Evolutionary conservation across 2,329 filamentous ascomycete species (phyloP), one percentile per base, ranked within the genome.

Genomic region (Colletotrichum godetiae): DNA sequence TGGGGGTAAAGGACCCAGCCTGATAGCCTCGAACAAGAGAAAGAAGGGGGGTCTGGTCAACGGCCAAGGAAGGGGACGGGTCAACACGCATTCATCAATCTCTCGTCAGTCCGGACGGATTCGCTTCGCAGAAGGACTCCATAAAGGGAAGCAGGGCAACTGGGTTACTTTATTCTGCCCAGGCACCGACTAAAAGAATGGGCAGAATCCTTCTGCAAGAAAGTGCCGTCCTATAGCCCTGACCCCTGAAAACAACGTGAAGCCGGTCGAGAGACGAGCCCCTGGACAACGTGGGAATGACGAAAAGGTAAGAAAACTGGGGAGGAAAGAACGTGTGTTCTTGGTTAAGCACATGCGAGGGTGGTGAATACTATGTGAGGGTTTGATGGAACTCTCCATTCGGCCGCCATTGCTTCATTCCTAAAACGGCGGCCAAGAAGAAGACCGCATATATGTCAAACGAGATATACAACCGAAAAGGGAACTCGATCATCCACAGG

Each of bases 91-190:
- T 24, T 65, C 62, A 31, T 13, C 24, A 61, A 52, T 8, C 31
- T 61, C 19, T 65, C 46, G 12, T 56, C 46, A 10, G 27, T 56
- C 46, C 46, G 60, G 22, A 49, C 19, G 8, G 19, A 22, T 22
- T 13, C 15, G 22, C 59, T 60, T 49, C 31, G 22, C 56, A 33
- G 19, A 24, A 11, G 7, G 42, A 55, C 29, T 52, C 61, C 58
- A 46, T 33, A 37, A 11, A 55, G 52, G 19, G 19, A 22, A 49
- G 59, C n/a, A 53, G 58, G 70, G 60, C 46, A 49, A 29, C 27
- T 42, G 22, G 24, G 19, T 52, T 29, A 37, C 67, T 73, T 70
- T 66, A 71, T 73, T 58, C 61, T 65, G 35, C 19, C 42, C 56
- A 70, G 46, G 33, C 46, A 57, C 27, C 29, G 29, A 63, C 24